phyloP scores from a whole-genome alignment of 495 filamentous ascomycete genomes.

The Cryomyces minteri region DNA sequence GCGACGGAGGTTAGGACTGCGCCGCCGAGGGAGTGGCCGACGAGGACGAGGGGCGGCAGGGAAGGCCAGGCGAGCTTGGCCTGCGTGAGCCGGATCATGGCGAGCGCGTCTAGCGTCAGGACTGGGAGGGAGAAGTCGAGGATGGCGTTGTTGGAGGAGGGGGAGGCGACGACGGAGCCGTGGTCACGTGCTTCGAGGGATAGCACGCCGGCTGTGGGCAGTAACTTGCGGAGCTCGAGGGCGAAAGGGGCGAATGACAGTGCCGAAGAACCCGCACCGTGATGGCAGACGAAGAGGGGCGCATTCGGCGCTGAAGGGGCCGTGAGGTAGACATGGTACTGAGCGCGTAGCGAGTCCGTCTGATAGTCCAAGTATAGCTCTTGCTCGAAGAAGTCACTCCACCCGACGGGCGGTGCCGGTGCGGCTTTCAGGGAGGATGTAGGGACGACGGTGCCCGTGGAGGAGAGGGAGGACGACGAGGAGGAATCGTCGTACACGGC shows the following conservation, averaged over 20 bases:
- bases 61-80: constrained; percentile 47
- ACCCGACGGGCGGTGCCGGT: constrained; percentile 32
- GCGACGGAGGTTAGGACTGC: constrained; percentile 82
- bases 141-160: constrained; percentile 17
- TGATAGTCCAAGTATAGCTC: constrained; percentile 51
- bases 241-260: constrained; percentile 73
- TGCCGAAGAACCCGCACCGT: constrained; percentile 78
- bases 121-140: constrained; percentile 26
- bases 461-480: constrained; percentile 60
- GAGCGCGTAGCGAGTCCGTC: constrained; percentile 27
- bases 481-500: constrained; percentile 42
- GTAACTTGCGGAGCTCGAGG: constrained; percentile 51
- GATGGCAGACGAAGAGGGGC: constrained; percentile 77
- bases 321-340: constrained; percentile 75
- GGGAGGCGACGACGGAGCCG: constrained; percentile 42
- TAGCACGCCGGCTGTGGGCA: constrained; percentile 69
- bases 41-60: constrained; percentile 57
- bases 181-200: constrained; percentile 76
- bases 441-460: constrained; percentile 75
- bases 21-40: constrained; percentile 94
- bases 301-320: constrained; percentile 35
- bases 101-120: constrained; percentile 52
- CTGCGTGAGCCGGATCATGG: constrained; percentile 46
- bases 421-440: constrained; percentile 41
- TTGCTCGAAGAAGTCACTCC: constrained; percentile 78